These are phyloP conservation scores for Larix sibirica DNA, from an alignment of 83 land plant species.

Conservation along the genomic window DNA sequence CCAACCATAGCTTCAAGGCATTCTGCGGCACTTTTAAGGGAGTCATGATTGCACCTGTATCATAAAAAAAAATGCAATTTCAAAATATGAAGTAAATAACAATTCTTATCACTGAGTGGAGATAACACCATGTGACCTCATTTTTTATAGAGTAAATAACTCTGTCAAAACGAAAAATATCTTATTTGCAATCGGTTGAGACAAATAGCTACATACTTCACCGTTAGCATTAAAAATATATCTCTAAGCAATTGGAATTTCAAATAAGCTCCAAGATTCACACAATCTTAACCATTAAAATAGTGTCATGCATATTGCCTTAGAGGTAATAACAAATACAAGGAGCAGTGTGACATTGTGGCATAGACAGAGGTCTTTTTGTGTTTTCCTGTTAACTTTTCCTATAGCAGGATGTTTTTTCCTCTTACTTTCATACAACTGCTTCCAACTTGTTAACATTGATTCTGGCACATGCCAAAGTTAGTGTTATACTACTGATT, in stretches of 20 bases:
- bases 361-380: too few relatives aligned
- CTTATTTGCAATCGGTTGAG: too few relatives aligned
- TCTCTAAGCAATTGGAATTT: neutral
- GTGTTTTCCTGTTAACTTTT: neutral
- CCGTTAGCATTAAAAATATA: neutral
- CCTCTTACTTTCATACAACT: neutral
- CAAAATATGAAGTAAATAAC: neutral
- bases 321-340: neutral
- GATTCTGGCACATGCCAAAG: too few relatives aligned
- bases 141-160: neutral
- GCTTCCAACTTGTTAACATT: neutral
- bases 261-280: neutral
- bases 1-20: slow-evolving; percentile 72
- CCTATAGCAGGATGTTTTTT: neutral
- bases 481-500: too few relatives aligned
- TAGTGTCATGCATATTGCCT: neutral
- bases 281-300: neutral
- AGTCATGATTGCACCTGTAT: slow-evolving; percentile 86
- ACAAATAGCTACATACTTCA: neutral
- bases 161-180: neutral
- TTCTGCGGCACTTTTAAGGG: slow-evolving; percentile 46
- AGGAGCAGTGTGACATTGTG: too few relatives aligned
- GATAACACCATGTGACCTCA: neutral
- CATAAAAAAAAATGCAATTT: neutral
- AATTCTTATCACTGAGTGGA: neutral